Conservation (phyloP, 768 basidiomycete genomes). For the Hydnum rufescens region DNA sequence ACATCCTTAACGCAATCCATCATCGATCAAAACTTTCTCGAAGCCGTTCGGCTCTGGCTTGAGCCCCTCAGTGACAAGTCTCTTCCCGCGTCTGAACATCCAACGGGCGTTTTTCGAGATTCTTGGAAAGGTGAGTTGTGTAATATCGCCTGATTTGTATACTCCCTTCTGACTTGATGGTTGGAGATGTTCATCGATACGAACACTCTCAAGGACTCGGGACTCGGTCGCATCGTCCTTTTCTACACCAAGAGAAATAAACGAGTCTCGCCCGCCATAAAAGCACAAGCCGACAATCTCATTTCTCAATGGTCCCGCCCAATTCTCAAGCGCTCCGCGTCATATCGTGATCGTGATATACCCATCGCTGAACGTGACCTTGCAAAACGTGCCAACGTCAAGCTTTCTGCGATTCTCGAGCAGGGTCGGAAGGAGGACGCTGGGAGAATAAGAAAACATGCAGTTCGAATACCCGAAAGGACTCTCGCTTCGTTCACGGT, state of each 20-base stretch:
- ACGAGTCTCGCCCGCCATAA: conserved; percentile 64
- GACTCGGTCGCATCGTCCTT: conserved; percentile 69
- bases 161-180: not conserved
- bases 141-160: not conserved
- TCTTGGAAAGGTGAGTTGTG: conserved; percentile 32
- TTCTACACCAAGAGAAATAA: conserved; percentile 88
- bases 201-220: conserved; percentile 73
- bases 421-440: conserved; percentile 43
- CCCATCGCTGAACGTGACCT: conserved; percentile 30
- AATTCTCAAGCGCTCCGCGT: conserved; percentile 75
- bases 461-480: conserved; percentile 64
- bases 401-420: conserved; percentile 48
- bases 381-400: conserved; percentile 26
- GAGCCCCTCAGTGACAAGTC: conserved; percentile 88
- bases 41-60: conserved; percentile 76
- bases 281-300: conserved; percentile 65
- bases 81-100: conserved; percentile 85
- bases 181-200: conserved; percentile 73
- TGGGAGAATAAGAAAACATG: conserved; percentile 50
- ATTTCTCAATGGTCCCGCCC: conserved; percentile 77
- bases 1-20: conserved; percentile 56
- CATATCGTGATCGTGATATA: conserved; percentile 53
- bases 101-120: conserved; percentile 78
- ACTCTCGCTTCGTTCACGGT: conserved; percentile 62
- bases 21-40: conserved; percentile 84